phyloP scores from a whole-genome alignment of 768 basidiomycete species.

The Galerina marginata region DNA sequence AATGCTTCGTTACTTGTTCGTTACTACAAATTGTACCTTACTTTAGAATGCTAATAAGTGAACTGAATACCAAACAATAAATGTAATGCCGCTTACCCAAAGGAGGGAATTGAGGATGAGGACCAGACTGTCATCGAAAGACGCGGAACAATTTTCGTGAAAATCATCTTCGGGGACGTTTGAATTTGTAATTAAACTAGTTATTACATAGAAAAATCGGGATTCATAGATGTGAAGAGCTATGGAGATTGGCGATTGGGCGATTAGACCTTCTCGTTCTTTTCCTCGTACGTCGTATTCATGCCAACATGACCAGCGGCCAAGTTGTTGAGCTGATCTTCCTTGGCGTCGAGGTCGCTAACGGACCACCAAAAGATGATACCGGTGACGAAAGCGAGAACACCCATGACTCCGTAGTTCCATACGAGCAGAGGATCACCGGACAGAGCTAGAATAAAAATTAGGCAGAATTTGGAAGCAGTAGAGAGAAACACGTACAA shows the following conservation, averaged over 20 bases:
- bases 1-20: too few species aligned
- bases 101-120: too few species aligned
- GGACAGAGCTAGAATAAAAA: slow-evolving; percentile 52
- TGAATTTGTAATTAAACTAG: too few species aligned
- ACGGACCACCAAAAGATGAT: slow-evolving; percentile 59
- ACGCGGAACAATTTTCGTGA: too few species aligned
- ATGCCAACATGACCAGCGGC: slow-evolving; percentile 17
- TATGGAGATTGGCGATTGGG: not conserved
- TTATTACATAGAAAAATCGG: not conserved
- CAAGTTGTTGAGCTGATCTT: slow-evolving; percentile 68
- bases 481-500: slow-evolving; percentile 43
- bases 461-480: not conserved
- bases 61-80: too few species aligned
- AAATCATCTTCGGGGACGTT: too few species aligned
- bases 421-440: slow-evolving; percentile 75
- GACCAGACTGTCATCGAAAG: too few species aligned
- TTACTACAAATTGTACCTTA: too few species aligned
- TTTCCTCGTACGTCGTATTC: not conserved
- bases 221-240: too few species aligned
- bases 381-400: slow-evolving; percentile 58
- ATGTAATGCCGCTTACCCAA: too few species aligned
- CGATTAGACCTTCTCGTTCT: slow-evolving; percentile 9
- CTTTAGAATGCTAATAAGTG: too few species aligned
- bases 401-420: slow-evolving; percentile 71
- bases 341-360: slow-evolving; percentile 61